Evolutionary conservation across 2,329 filamentous ascomycete species (phyloP), one percentile per base, ranked within the genome.

Genomic region (Claviceps sp.): DNA sequence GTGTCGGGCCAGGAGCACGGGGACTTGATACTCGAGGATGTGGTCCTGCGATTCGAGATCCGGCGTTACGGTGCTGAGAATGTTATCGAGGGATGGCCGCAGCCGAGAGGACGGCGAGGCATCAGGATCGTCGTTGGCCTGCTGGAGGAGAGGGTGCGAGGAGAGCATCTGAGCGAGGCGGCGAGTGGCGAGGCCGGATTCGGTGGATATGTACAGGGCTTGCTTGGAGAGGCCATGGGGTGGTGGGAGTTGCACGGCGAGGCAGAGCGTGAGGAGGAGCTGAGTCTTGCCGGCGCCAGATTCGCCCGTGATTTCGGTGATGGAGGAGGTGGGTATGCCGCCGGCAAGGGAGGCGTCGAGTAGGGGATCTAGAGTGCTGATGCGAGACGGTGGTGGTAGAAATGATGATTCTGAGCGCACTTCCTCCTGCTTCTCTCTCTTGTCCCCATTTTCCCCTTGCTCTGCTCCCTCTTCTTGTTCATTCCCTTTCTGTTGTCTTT

Each of bases 251-350:
- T 98, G 93, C 16, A 84, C 83, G 36, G 90, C 78, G 37, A 97
- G 81, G 45, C 95, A 82, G 29, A 98, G 77, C 22, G 84, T 83
- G 29, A 97, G 78, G 29, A 97, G 82, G 61, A 96, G 81, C 66
- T 98, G 93, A 1, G 93, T 96, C 76, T 98, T 98, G 61, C 91
- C 93, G 57, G 83, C 86, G 60, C 90, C 93, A 57, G 88, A 95
- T 72, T 97, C 93, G 53, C 93, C 93, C 1, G 88, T 86, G 54
- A 98, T 77, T 66, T 98, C 93, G 7, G 88, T 89, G 61, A 98
- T 74, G 67, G 85, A 85, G 46, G 89, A 86, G 2, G 82, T 77
- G 1, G 85, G 86, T 51, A 97, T 78, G 20, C 93, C 93, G 47
- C 90, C 91, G 54, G 79, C 80, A 40, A 97, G 74, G 2, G 68